These are phyloP conservation scores for Rhodocollybia butyracea DNA, from an alignment of 768 basidiomycete species.

Conservation along the genomic window DNA sequence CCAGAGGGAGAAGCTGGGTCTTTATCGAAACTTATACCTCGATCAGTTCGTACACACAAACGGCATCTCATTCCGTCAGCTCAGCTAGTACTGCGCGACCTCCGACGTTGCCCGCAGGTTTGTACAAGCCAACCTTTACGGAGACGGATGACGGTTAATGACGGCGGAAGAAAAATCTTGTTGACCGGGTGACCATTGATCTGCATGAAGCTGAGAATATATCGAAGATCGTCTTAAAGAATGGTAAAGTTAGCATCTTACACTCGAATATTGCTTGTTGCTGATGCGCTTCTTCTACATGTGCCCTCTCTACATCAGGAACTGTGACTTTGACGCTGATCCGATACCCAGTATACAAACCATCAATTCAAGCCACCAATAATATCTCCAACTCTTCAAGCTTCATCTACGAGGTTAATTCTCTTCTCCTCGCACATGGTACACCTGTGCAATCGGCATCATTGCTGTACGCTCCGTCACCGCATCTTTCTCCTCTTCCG, in stretches of 20 bases:
- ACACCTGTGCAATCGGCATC: slow-evolving; percentile 46
- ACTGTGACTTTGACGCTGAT: slow-evolving; percentile 56
- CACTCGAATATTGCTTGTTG: neutral
- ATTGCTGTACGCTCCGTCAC: slow-evolving; percentile 26
- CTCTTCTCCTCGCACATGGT: slow-evolving; percentile 34
- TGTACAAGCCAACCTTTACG: slow-evolving; percentile 33
- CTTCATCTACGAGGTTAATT: neutral
- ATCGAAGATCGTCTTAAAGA: slow-evolving; percentile 27
- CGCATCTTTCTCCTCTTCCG: slow-evolving; percentile 11
- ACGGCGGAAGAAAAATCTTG: slow-evolving; percentile 59
- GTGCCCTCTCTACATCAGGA: slow-evolving; percentile 30
- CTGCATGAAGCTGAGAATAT: slow-evolving; percentile 34
- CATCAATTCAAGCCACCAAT: no score
- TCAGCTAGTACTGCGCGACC: slow-evolving; percentile 79
- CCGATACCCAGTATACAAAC: no score
- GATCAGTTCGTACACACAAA: slow-evolving; percentile 46
- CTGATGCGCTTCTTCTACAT: slow-evolving; percentile 4
- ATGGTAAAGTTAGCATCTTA: slow-evolving; percentile 27
- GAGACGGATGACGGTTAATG: slow-evolving; percentile 56
- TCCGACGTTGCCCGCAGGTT: slow-evolving; percentile 71
- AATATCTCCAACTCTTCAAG: neutral
- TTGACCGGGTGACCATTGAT: slow-evolving; percentile 63
- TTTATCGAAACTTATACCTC: slow-evolving; percentile 23
- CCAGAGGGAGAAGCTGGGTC: slow-evolving; percentile 26
- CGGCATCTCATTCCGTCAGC: slow-evolving; percentile 80